Percentiles rank a stretch among this genome's conserved stretches.
Evolutionary conservation across 108 stramenopile genomes (phyloP).

Genomic region (Stephanodiscus triporus): DNA sequence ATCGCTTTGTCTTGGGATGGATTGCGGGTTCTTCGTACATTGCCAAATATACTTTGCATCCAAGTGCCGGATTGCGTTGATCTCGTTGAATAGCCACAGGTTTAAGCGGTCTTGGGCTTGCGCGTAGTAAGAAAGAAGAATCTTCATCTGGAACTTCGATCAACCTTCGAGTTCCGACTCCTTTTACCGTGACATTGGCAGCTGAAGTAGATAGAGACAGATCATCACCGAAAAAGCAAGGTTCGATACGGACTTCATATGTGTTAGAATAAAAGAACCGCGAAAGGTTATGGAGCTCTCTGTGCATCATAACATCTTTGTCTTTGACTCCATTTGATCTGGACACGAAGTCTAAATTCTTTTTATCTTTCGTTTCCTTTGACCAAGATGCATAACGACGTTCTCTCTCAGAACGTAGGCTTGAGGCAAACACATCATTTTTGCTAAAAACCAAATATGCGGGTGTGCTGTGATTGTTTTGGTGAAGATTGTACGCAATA

Average conservation of each 20-base stretch:
- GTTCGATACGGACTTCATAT: slow-evolving; percentile 60
- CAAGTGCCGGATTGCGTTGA: slow-evolving; percentile 66
- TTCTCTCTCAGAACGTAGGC: slow-evolving; percentile 73
- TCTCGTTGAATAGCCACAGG: slow-evolving; percentile 79
- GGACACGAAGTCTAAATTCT: slow-evolving; percentile 47
- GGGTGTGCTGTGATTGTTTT: slow-evolving; percentile 48
- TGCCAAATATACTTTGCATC: slow-evolving; percentile 79
- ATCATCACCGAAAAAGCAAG: slow-evolving; percentile 20
- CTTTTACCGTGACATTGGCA: slow-evolving; percentile 71
- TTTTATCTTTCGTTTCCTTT: slow-evolving; percentile 46
- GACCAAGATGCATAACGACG: slow-evolving; percentile 64
- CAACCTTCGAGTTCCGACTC: slow-evolving; percentile 53
- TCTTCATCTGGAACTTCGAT: slow-evolving; percentile 89
- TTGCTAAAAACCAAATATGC: slow-evolving; percentile 73
- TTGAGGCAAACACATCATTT: slow-evolving; percentile 79
- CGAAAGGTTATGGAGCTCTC: slow-evolving; percentile 76
- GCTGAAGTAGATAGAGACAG: slow-evolving; percentile 24
- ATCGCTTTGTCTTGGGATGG: slow-evolving; percentile 53
- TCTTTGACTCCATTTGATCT: slow-evolving; percentile 51
- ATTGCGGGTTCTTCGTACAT: slow-evolving; percentile 81
- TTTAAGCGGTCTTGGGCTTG: slow-evolving; percentile 66
- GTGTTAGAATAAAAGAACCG: slow-evolving; percentile 75
- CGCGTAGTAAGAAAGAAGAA: slow-evolving; percentile 82
- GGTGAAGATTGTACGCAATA: slow-evolving; percentile 23
- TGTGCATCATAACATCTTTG: slow-evolving; percentile 55